Evolutionary conservation across 2,329 filamentous ascomycete genomes (phyloP).

Genomic region (Cryphonectria naterciae): DNA sequence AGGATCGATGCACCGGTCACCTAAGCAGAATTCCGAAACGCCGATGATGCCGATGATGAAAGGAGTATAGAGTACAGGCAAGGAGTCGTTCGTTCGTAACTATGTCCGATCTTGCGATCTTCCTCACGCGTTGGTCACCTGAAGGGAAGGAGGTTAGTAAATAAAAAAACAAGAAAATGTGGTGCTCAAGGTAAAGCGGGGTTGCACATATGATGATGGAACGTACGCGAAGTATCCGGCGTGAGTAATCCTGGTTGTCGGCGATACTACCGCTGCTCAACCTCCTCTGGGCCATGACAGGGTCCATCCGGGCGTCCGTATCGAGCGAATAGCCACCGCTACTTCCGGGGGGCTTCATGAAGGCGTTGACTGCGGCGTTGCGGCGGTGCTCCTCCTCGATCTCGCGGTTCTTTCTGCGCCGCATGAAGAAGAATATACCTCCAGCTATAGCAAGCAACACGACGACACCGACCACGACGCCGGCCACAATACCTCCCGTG

Average conservation of each 20-base stretch:
- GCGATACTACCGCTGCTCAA: conserved; percentile 95
- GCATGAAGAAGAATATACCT: conserved; percentile 73
- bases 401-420: conserved; percentile 74
- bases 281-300: conserved; percentile 79
- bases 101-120: conserved; percentile 33
- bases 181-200: too few species aligned
- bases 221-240: conserved; percentile 90
- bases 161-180: too few species aligned
- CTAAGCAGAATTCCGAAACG: conserved; percentile 40
- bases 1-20: conserved; percentile 33
- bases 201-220: background rate
- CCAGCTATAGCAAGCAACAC: conserved; percentile 68
- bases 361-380: conserved; percentile 77
- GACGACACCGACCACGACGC: conserved; percentile 83
- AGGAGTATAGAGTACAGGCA: conserved; percentile 43
- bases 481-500: conserved; percentile 83
- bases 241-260: conserved; percentile 95
- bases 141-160: too few species aligned
- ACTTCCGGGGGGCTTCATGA: conserved; percentile 67
- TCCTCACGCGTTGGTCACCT: conserved; percentile 65
- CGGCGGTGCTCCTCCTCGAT: conserved; percentile 85
- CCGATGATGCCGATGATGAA: conserved; percentile 42
- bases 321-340: conserved; percentile 68
- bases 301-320: conserved; percentile 83
- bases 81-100: conserved; percentile 44